Evolutionary conservation across 129 eudicot species (phyloP).

Genomic region (Flaveria trinervia): DNA sequence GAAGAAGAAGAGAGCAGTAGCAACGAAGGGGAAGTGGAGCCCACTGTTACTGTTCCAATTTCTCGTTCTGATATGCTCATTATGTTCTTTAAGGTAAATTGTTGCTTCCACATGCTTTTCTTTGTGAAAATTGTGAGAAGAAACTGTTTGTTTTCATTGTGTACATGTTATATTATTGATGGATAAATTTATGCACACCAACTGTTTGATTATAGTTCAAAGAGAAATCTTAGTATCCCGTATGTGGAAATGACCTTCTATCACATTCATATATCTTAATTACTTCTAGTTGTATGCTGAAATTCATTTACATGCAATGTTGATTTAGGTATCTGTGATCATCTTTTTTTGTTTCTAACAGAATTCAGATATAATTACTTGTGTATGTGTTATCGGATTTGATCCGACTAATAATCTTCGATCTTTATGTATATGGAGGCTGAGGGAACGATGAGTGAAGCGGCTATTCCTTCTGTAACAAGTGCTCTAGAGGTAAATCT

Average conservation of each 20-base stretch:
- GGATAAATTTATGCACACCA: slow-evolving; percentile 12
- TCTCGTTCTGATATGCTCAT: slow-evolving; percentile 84
- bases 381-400: slow-evolving; percentile 6
- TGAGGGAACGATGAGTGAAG: slow-evolving; percentile 82
- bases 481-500: slow-evolving; percentile 72
- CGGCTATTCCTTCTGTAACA: slow-evolving; percentile 59
- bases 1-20: slow-evolving; percentile 31
- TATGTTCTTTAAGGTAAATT: slow-evolving; percentile 70
- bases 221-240: not conserved
- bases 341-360: not conserved
- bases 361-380: not conserved
- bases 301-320: not conserved
- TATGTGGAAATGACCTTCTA: not conserved
- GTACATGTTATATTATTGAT: not conserved
- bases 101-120: not conserved
- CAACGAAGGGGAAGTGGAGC: slow-evolving; percentile 43
- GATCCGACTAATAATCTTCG: slow-evolving; percentile 27
- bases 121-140: not conserved
- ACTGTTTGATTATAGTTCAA: slow-evolving; percentile 18
- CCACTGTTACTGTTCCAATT: slow-evolving; percentile 77
- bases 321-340: not conserved
- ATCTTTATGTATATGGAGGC: slow-evolving; percentile 53
- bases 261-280: not conserved
- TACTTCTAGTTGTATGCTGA: not conserved
- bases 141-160: not conserved